Evolutionary conservation across 371 early-diverging fungal species (phyloP), one percentile per base, ranked within the genome.

Genomic region (Zychaea mexicana): DNA sequence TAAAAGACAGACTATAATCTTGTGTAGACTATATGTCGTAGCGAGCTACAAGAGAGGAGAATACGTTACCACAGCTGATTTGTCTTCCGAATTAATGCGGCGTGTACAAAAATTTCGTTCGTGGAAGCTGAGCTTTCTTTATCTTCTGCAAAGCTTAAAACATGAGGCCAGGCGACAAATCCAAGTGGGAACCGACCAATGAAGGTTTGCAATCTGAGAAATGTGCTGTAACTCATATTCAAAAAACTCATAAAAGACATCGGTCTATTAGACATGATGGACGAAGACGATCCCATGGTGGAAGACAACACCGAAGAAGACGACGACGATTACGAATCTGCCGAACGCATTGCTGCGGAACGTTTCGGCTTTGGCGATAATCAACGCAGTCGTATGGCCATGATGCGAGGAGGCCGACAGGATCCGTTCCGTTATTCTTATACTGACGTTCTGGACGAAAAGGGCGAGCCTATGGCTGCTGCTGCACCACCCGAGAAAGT

Each of bases 391-490:
- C 52, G 52, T 7, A 52, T 38, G 52, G 9, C 52, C 17, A 30
- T 60, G 36, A 49, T 60, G 36, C 47, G 52, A 10, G 24, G 19
- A 26, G 52, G 61, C 21, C 52, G 52, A 33, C 26, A 46, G 0
- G 36, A 45, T 45, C 31, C 36, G 15, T 53, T 21, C 19, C 26
- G 32, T 10, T 31, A 53, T 15, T 17, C 31, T 15, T 62, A 62
- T 56, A 13, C 60, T 30, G 66, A 65, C 7, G 27, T 53, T 15
- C 45, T 65, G 27, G 66, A 65, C 19, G 66, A 65, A 45, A 65
- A 60, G 33, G 66, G 60, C 15, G 66, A 65, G n/a, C 60, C 54
- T 2, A 28, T 60, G 13, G 28, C 52, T 15, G 52, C 28, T 15
- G 24, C 57, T 38, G 46, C 52, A 26, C 60, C 53, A 27, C 66